Percentiles rank a stretch among this genome's conserved stretches.
Conservation (phyloP, 2,329 filamentous ascomycete species). For the Botrytis byssoidea region DNA sequence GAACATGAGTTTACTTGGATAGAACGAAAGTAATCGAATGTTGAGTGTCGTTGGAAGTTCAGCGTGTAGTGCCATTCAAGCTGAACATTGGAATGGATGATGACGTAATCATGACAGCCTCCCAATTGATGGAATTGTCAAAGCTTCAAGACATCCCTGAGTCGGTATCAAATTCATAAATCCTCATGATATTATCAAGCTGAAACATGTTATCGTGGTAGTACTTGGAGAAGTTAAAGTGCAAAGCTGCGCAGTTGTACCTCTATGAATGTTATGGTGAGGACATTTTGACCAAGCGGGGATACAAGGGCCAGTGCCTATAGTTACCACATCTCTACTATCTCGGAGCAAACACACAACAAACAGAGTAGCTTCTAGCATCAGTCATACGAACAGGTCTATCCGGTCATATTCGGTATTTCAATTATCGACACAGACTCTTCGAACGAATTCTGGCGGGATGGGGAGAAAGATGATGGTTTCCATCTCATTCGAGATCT, state of each 20-base stretch:
- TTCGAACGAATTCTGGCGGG: neutral
- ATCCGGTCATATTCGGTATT: neutral
- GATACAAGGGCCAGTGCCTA: neutral
- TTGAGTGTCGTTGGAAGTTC: neutral
- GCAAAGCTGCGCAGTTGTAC: neutral
- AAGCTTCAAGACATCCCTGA: neutral
- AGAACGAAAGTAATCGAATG: neutral
- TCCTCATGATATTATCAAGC: neutral
- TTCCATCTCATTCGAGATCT: neutral
- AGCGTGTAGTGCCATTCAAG: neutral
- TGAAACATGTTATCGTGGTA: neutral
- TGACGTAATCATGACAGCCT: constrained; percentile 1
- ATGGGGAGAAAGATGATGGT: neutral
- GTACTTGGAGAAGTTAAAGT: neutral
- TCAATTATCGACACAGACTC: fast-evolving
- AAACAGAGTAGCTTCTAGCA: neutral
- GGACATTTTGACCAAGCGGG: neutral
- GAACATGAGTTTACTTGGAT: neutral
- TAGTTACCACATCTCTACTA: neutral
- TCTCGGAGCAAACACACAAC: neutral
- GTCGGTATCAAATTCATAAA: neutral
- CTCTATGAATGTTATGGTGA: neutral
- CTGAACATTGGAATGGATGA: neutral
- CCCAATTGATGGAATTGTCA: neutral
- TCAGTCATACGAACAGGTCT: neutral